Conservation (phyloP, 2,329 filamentous ascomycete genomes). For the Tolypocladium ophioglossoides region DNA sequence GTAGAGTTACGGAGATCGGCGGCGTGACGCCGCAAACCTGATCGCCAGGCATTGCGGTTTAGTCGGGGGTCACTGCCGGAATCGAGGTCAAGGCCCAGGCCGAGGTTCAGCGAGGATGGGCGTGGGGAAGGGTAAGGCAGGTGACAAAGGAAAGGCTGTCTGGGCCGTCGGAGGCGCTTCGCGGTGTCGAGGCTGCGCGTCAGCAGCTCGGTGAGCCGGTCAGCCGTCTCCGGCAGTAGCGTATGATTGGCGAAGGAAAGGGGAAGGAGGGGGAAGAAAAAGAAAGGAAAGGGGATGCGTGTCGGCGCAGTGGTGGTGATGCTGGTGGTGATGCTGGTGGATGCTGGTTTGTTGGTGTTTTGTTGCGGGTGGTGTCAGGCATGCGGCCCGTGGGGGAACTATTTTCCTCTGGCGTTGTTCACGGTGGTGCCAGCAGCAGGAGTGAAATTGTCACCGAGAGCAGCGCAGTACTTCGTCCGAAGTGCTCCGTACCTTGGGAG, state of each 20-base stretch:
- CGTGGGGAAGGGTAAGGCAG: background rate
- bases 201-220: background rate
- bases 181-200: background rate
- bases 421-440: background rate
- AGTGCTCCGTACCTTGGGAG: too few relatives aligned
- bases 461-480: too few relatives aligned
- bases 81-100: background rate
- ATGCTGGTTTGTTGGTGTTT: background rate
- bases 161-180: background rate
- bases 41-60: constrained; percentile 22
- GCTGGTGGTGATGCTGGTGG: background rate
- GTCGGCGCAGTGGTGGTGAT: background rate
- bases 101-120: background rate
- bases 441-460: too few relatives aligned
- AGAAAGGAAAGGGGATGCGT: background rate
- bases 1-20: constrained; percentile 68
- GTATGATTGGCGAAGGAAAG: background rate
- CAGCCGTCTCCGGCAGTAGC: background rate
- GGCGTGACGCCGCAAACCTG: constrained; percentile 60
- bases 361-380: background rate
- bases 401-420: background rate
- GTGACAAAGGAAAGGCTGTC: background rate
- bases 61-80: background rate
- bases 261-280: background rate
- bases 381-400: background rate